These are phyloP conservation scores for Camellia granthamiana DNA, from an alignment of 148 eudicot genomes.

Conservation along the genomic window DNA sequence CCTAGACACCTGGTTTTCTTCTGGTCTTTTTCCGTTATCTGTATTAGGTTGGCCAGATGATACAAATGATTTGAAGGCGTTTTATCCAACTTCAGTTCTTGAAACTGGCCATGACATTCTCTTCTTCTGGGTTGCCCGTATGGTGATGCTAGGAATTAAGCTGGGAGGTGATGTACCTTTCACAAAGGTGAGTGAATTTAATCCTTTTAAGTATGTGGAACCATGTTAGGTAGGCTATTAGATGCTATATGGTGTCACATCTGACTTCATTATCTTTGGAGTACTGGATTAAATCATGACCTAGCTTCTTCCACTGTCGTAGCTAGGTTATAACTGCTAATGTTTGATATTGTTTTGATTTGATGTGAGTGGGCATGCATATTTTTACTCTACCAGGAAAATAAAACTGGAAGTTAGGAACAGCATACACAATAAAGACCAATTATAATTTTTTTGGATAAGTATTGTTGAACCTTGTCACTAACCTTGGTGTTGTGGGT, in stretches of 20 bases:
- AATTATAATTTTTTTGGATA: too few relatives aligned
- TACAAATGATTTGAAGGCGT: conserved; percentile 71
- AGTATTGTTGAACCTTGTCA: too few relatives aligned
- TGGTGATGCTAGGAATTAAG: conserved; percentile 89
- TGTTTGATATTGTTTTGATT: neutral
- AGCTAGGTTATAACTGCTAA: neutral
- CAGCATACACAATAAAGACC: too few relatives aligned
- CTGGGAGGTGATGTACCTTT: conserved; percentile 90
- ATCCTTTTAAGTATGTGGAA: neutral
- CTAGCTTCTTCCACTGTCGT: neutral
- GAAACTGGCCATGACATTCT: conserved; percentile 99
- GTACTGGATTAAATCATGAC: neutral
- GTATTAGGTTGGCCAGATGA: conserved; percentile 97
- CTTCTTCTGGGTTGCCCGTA: conserved; percentile 96
- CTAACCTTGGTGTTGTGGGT: too few relatives aligned
- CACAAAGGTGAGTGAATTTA: conserved; percentile 51
- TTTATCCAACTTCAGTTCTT: conserved; percentile 94
- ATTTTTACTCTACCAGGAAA: neutral
- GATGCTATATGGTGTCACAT: neutral
- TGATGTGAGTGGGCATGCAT: neutral
- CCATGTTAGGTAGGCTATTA: neutral
- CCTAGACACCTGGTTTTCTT: conserved; percentile 93
- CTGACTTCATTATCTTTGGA: neutral
- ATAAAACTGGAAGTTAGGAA: neutral
- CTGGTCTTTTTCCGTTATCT: conserved; percentile 88